Percentiles rank a stretch among this genome's conserved stretches.
Evolutionary conservation across 345 rosid genomes (phyloP).

Genomic region (Cardiospermum halicacabum): DNA sequence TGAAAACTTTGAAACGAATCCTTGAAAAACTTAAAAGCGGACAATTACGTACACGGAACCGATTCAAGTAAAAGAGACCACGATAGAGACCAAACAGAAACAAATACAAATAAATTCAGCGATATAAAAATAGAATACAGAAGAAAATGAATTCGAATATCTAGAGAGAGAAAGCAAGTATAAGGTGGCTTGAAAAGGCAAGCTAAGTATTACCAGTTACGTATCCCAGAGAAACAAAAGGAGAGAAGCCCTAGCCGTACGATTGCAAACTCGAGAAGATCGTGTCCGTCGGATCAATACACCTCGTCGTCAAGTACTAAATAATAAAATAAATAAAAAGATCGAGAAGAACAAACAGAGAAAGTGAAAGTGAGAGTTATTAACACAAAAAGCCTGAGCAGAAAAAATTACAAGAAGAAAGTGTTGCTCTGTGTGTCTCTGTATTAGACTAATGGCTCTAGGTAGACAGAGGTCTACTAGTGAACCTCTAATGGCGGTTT

Average conservation of each 20-base stretch:
- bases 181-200: constrained; percentile 20
- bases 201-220: constrained; percentile 19
- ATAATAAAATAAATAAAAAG: background rate
- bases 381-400: constrained; percentile 10
- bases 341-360: constrained; percentile 3
- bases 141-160: background rate
- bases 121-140: background rate
- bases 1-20: background rate
- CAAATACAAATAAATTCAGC: background rate
- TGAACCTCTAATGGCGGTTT: background rate
- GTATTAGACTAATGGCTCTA: too few species aligned
- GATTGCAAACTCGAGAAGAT: constrained; percentile 34
- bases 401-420: background rate
- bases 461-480: background rate
- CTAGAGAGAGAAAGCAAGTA: background rate
- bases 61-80: constrained; percentile 10
- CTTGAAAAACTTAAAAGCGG: background rate
- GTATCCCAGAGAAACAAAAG: constrained; percentile 7
- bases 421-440: background rate
- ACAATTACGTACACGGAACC: constrained; percentile 12
- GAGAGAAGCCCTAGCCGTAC: constrained; percentile 31
- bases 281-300: constrained; percentile 32
- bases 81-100: background rate
- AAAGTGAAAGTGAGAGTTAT: constrained; percentile 3
- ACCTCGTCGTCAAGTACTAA: background rate